These are phyloP conservation scores for Alternaria panax DNA, from an alignment of 2,329 filamentous ascomycete species.

Conservation along the genomic window DNA sequence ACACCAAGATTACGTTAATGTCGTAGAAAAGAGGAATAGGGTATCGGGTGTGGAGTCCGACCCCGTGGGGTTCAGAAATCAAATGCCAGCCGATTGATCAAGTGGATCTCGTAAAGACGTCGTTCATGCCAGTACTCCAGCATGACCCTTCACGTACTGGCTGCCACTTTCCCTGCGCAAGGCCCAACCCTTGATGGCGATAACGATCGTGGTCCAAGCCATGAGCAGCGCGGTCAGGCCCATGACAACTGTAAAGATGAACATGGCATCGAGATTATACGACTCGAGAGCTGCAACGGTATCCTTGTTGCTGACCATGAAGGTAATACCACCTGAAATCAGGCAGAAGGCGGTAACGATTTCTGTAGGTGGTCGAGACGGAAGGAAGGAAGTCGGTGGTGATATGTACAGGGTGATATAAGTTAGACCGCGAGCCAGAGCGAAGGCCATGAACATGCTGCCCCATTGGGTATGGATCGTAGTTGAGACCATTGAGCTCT, in stretches of 20 bases:
- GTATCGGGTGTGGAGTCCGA: slow-evolving; percentile 5
- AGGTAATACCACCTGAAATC: slow-evolving; percentile 85
- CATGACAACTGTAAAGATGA: slow-evolving; percentile 87
- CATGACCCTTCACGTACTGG: slow-evolving; percentile 31
- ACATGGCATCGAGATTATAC: slow-evolving; percentile 86
- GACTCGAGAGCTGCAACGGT: slow-evolving; percentile 78
- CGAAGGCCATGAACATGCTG: slow-evolving; percentile 79
- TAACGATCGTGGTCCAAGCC: slow-evolving; percentile 79
- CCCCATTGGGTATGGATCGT: slow-evolving; percentile 98
- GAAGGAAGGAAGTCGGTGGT: slow-evolving; percentile 80
- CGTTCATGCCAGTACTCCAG: slow-evolving; percentile 38
- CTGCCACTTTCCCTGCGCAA: slow-evolving; percentile 46
- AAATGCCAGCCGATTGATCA: not conserved
- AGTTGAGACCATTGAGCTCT: slow-evolving; percentile 80
- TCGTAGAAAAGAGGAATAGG: slow-evolving; percentile 24
- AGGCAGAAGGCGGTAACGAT: slow-evolving; percentile 87
- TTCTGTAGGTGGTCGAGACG: slow-evolving; percentile 87
- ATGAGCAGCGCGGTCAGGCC: slow-evolving; percentile 83
- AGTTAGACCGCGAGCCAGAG: slow-evolving; percentile 77
- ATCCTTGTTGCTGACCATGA: slow-evolving; percentile 87
- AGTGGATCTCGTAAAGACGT: not conserved
- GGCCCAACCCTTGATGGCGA: slow-evolving; percentile 91
- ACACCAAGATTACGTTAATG: slow-evolving; percentile 12
- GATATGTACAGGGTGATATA: slow-evolving; percentile 82
- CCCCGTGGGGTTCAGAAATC: not conserved